phyloP scores from a whole-genome alignment of 257 asterid genomes.

The Solanum microdontum region DNA sequence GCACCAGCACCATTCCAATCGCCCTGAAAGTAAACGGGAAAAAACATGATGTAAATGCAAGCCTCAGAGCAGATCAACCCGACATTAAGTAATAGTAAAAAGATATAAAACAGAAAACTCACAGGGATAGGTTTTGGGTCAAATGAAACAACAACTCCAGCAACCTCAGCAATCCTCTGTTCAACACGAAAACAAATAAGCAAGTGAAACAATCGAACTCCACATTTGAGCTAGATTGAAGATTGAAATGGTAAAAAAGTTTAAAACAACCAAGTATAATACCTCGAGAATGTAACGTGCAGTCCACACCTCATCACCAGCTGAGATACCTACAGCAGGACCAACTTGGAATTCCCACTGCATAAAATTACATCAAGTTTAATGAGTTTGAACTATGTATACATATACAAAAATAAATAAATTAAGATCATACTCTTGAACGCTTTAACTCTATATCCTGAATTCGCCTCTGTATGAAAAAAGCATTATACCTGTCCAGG shows the following conservation, averaged over 20 bases:
- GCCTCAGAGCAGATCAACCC: background rate
- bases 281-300: slow-evolving; percentile 95
- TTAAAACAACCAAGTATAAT: background rate
- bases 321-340: slow-evolving; percentile 82
- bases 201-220: background rate
- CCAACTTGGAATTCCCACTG: slow-evolving; percentile 99
- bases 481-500: slow-evolving; percentile 60
- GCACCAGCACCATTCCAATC: slow-evolving; percentile 99
- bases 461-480: background rate
- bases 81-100: background rate
- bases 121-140: slow-evolving; percentile 92
- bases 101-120: background rate
- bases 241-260: background rate
- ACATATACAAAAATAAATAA: background rate
- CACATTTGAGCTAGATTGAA: background rate
- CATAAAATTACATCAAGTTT: background rate
- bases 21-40: slow-evolving; percentile 29
- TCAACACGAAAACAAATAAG: background rate
- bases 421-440: background rate
- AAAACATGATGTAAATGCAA: background rate
- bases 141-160: slow-evolving; percentile 76
- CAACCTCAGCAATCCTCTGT: slow-evolving; percentile 89
- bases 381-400: background rate
- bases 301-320: slow-evolving; percentile 83
- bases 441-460: background rate